Percentiles rank a stretch among this genome's conserved stretches.
phyloP scores from a whole-genome alignment of 2,329 filamentous ascomycete genomes.

The Thielaviopsis euricoi region DNA sequence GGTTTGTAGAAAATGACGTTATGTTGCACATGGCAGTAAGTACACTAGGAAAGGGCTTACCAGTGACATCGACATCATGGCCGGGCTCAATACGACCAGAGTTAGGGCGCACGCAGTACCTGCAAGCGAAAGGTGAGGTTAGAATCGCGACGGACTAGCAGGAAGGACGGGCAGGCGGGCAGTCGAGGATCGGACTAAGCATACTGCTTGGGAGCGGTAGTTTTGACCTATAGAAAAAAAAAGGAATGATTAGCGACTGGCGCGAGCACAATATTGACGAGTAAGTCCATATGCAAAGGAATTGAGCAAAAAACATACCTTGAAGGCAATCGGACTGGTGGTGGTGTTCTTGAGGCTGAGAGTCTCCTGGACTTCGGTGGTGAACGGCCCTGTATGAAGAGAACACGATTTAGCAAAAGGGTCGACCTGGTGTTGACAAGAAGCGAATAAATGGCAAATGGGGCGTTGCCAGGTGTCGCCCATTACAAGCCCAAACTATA shows the following conservation, averaged over 20 bases:
- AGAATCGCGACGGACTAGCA: background rate
- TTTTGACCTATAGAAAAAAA: constrained; percentile 63
- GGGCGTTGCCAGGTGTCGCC: constrained; percentile 6
- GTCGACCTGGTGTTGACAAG: background rate
- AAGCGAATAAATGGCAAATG: constrained; percentile 5
- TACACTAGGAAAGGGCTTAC: constrained; percentile 31
- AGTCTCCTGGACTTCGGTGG: constrained; percentile 45
- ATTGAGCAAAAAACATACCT: constrained; percentile 31
- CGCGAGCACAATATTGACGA: too few species aligned
- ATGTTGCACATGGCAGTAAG: background rate
- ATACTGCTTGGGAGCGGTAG: constrained; percentile 96
- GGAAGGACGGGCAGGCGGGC: background rate
- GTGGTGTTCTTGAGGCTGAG: constrained; percentile 50
- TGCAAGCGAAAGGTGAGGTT: constrained; percentile 22
- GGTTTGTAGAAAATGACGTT: background rate
- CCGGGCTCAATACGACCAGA: constrained; percentile 89
- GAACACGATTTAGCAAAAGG: background rate
- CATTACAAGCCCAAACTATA: background rate
- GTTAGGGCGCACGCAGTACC: constrained; percentile 96
- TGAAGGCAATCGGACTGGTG: constrained; percentile 48
- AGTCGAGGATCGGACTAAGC: constrained; percentile 19
- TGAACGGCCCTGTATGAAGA: constrained; percentile 41
- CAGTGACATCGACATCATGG: constrained; percentile 79
- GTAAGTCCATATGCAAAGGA: too few species aligned
- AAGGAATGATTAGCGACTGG: background rate